Evolutionary conservation across 2,329 filamentous ascomycete genomes (phyloP), one percentile per base, ranked within the genome.

Genomic region (Colletotrichum karsti): DNA sequence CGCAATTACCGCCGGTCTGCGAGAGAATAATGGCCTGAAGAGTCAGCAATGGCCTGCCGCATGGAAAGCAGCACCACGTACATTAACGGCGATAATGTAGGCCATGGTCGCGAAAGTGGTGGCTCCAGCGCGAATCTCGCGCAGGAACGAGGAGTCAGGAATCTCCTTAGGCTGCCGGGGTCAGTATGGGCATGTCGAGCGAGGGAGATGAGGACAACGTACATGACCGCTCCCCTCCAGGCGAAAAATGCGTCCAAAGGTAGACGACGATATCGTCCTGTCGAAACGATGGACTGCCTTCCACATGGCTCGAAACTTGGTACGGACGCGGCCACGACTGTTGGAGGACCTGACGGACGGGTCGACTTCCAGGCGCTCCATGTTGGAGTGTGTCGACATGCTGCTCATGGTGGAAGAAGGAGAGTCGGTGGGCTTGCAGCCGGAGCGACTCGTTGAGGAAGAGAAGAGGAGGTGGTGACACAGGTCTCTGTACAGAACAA

Each of bases 51-150:
- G 24, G 22, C 20, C 13, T 13, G n/a, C 15, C 15, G 30, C 15
- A 12, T 53, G 30, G 33, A 37, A 8, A 13, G 8, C 7, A 12
- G 12, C 26, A 44, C 3, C 5, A 73, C 84, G 73, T 71, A 88
- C 88, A 73, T 91, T 91, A 70, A 91, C 90, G 8, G 91, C 91
- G 75, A 96, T 94, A 73, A 96, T 95, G 79, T 95, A 95, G 13
- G 92, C 91, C 93, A 94, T 94, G 3, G 91, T 92, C 61, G 91
- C 90, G 76, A 93, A 93, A 3, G 93, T 96, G 2, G 93, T 94
- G 60, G 95, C 77, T 2, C 93, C 93, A 30, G 93, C 93, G 28
- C 93, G 90, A 64, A 96, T 81, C 78, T 96, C 93, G 22, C 89
- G 92, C 70, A 93, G 90, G 78, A 95, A 94, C 67, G 86, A 90